Percentiles rank a stretch among this genome's conserved stretches.
These are phyloP conservation scores for Canavalia ensiformis DNA, from an alignment of 306 rosid species.

Conservation along the genomic window DNA sequence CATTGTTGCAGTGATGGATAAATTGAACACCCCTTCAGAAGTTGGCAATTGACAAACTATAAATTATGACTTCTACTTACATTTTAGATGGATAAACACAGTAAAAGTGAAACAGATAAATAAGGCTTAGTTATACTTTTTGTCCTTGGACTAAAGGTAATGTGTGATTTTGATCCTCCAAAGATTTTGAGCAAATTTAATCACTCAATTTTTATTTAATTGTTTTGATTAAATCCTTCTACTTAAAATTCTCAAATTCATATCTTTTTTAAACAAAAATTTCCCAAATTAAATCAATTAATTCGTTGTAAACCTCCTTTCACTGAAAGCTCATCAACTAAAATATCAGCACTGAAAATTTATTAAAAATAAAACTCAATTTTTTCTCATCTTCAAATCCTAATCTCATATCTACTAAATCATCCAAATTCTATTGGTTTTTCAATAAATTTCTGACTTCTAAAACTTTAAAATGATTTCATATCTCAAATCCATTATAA, in stretches of 20 bases:
- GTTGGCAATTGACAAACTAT: background rate
- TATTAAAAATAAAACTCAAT: no score
- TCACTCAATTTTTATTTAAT: background rate
- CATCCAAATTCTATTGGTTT: background rate
- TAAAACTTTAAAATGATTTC: background rate
- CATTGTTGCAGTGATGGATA: constrained; percentile 2
- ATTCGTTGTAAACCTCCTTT: background rate
- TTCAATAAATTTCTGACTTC: background rate
- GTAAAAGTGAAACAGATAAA: background rate
- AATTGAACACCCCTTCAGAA: constrained; percentile 19
- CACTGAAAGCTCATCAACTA: background rate
- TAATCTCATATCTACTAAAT: background rate
- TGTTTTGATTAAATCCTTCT: background rate
- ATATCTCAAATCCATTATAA: background rate
- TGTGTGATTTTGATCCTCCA: background rate
- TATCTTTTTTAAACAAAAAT: background rate
- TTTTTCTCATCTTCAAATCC: background rate
- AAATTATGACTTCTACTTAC: constrained; percentile 26
- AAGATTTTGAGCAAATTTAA: background rate
- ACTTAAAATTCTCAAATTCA: background rate
- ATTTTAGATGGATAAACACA: background rate
- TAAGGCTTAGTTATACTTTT: background rate
- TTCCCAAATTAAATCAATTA: background rate
- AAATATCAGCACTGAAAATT: no score
- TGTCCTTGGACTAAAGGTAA: background rate